phyloP scores from a whole-genome alignment of 2,329 filamentous ascomycete genomes.

The Trichothecium sympodiale region DNA sequence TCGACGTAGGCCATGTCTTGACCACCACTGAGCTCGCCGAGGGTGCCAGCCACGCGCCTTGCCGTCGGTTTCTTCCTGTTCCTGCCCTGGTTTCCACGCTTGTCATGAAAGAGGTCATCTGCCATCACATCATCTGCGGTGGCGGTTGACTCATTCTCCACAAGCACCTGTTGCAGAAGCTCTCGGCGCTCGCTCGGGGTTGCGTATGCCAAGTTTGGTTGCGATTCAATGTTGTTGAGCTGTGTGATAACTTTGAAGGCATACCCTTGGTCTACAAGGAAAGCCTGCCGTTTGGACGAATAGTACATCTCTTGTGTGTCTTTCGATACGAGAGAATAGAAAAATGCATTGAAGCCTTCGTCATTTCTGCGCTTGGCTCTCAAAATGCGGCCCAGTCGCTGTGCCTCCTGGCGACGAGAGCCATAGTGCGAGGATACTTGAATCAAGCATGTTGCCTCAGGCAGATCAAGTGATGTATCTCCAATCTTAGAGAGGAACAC shows the following conservation, averaged over 20 bases:
- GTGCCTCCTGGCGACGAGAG: slow-evolving; percentile 85
- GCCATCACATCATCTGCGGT: slow-evolving; percentile 59
- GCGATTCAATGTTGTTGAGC: slow-evolving; percentile 78
- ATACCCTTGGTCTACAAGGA: slow-evolving; percentile 95
- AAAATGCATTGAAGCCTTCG: slow-evolving; percentile 97
- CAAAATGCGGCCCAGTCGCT: slow-evolving; percentile 82
- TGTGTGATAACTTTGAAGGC: slow-evolving; percentile 99
- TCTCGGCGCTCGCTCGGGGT: slow-evolving; percentile 73
- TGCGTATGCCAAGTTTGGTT: slow-evolving; percentile 68
- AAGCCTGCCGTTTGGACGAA: slow-evolving; percentile 91
- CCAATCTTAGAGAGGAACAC: slow-evolving; percentile 93
- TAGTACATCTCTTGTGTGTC: slow-evolving; percentile 98
- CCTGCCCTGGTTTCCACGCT: slow-evolving; percentile 29
- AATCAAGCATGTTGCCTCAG: slow-evolving; percentile 87
- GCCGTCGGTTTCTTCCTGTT: slow-evolving; percentile 46
- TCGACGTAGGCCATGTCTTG: slow-evolving; percentile 97
- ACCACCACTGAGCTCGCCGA: slow-evolving; percentile 79
- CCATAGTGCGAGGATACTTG: slow-evolving; percentile 94
- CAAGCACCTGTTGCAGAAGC: slow-evolving; percentile 76
- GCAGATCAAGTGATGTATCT: slow-evolving; percentile 84
- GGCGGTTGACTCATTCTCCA: slow-evolving; percentile 61
- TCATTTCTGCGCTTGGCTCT: slow-evolving; percentile 93
- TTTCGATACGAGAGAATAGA: slow-evolving; percentile 94
- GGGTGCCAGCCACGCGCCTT: slow-evolving; percentile 69
- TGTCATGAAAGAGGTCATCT: slow-evolving; percentile 27